Percentiles rank a stretch among this genome's conserved stretches.
Evolutionary conservation across 495 filamentous ascomycete species (phyloP).

Genomic region (Mycothermus thermophilus): DNA sequence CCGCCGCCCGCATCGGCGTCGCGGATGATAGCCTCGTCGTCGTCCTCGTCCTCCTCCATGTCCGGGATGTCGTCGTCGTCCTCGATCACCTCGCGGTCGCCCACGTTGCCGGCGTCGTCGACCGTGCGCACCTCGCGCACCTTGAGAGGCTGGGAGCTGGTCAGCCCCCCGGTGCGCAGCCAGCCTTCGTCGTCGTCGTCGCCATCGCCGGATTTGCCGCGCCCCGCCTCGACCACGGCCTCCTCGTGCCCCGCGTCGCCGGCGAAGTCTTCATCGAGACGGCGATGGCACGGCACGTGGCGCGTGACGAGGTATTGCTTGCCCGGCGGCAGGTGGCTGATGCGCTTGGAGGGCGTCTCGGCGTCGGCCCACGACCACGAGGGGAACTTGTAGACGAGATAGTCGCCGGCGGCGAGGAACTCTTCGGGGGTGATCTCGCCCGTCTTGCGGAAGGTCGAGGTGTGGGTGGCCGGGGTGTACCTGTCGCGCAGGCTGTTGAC

Average conservation of each 20-base stretch:
- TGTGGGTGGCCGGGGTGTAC: conserved; percentile 74
- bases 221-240: conserved; percentile 64
- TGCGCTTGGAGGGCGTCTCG: conserved; percentile 59
- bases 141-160: conserved; percentile 57
- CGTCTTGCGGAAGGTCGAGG: conserved; percentile 81
- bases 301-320: conserved; percentile 96
- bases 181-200: conserved; percentile 73
- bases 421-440: conserved; percentile 97
- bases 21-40: conserved; percentile 91
- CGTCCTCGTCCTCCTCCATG: conserved; percentile 97
- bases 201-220: conserved; percentile 62
- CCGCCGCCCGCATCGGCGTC: conserved; percentile 49
- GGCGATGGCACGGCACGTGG: conserved; percentile 80
- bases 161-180: conserved; percentile 70
- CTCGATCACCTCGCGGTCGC: conserved; percentile 50
- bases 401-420: conserved; percentile 91
- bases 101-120: conserved; percentile 65
- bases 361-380: conserved; percentile 97
- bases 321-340: conserved; percentile 64
- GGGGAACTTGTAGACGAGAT: conserved; percentile 97
- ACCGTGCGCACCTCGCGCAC: conserved; percentile 71
- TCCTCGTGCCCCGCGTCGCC: conserved; percentile 76
- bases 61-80: conserved; percentile 89
- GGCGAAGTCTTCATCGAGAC: conserved; percentile 86
- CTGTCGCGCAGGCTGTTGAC: conserved; percentile 78